Conservation (phyloP, 371 early-diverging fungal genomes). For the Smittium mucronatum region DNA sequence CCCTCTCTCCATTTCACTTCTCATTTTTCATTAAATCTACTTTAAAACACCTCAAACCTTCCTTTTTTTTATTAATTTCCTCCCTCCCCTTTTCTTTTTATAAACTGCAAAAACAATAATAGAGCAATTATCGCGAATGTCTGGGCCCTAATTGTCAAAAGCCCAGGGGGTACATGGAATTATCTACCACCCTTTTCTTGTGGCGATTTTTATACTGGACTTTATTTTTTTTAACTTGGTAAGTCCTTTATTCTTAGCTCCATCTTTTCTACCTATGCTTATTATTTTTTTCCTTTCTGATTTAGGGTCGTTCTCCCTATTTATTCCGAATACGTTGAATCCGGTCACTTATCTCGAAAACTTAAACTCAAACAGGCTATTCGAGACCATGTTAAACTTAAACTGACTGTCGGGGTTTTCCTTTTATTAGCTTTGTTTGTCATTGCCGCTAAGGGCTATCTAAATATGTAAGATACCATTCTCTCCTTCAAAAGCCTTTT, state of each 20-base stretch:
- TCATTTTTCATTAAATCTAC: neutral
- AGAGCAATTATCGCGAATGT: constrained; percentile 38
- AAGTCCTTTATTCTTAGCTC: constrained; percentile 15
- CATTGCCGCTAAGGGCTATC: constrained; percentile 43
- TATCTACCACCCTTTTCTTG: constrained; percentile 50
- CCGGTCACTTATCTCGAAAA: constrained; percentile 62
- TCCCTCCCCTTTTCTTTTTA: neutral
- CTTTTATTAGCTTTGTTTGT: constrained; percentile 50
- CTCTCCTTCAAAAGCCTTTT: neutral
- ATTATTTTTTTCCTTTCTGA: constrained; percentile 5
- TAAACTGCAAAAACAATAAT: constrained; percentile 46
- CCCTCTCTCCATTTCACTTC: neutral
- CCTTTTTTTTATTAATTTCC: neutral
- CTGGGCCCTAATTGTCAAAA: constrained; percentile 41
- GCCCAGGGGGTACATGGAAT: constrained; percentile 61
- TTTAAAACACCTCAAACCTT: neutral
- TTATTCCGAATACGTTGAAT: constrained; percentile 68
- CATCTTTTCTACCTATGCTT: constrained; percentile 1
- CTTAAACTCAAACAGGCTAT: constrained; percentile 51
- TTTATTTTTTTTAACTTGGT: constrained; percentile 78
- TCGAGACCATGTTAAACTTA: constrained; percentile 66
- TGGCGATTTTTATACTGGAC: constrained; percentile 88
- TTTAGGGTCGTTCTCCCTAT: constrained; percentile 70
- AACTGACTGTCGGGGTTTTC: constrained; percentile 46
- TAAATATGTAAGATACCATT: constrained; percentile 13